phyloP scores from a whole-genome alignment of 176 grass and related monocot species.

The Aegilops bicornis region DNA sequence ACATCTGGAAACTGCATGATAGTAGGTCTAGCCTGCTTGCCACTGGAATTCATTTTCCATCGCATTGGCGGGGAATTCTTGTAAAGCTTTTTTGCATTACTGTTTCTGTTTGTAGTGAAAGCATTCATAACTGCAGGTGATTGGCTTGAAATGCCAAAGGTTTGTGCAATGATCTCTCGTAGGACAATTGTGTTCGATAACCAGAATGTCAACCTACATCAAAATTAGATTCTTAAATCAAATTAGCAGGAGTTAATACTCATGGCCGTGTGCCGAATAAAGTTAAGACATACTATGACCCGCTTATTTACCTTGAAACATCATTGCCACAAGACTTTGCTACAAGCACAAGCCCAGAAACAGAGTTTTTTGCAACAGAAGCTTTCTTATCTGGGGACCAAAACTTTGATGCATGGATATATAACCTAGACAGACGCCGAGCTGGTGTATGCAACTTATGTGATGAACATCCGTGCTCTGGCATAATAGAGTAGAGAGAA shows the following conservation, averaged over 20 bases:
- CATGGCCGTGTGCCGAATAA: slow-evolving; percentile 1
- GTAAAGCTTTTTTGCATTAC: slow-evolving; percentile 34
- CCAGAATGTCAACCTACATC: slow-evolving; percentile 93
- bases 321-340: slow-evolving; percentile 86
- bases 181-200: slow-evolving; percentile 81
- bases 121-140: slow-evolving; percentile 37
- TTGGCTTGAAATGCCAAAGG: slow-evolving; percentile 45
- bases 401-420: slow-evolving; percentile 80
- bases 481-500: slow-evolving; percentile 70
- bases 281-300: neutral
- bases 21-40: slow-evolving; percentile 41
- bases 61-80: slow-evolving; percentile 21
- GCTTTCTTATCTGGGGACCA: slow-evolving; percentile 66
- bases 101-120: slow-evolving; percentile 31
- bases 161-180: slow-evolving; percentile 80
- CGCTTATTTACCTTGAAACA: slow-evolving; percentile 76
- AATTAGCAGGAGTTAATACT: slow-evolving; percentile 17
- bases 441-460: slow-evolving; percentile 91
- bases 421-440: slow-evolving; percentile 72
- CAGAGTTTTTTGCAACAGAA: slow-evolving; percentile 59
- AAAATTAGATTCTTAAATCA: slow-evolving; percentile 28
- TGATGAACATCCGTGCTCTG: slow-evolving; percentile 79
- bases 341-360: slow-evolving; percentile 78
- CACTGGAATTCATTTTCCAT: slow-evolving; percentile 45
- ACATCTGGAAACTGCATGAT: slow-evolving; percentile 54